phyloP scores from a whole-genome alignment of 345 rosid species.

The Eucalyptus marginata region DNA sequence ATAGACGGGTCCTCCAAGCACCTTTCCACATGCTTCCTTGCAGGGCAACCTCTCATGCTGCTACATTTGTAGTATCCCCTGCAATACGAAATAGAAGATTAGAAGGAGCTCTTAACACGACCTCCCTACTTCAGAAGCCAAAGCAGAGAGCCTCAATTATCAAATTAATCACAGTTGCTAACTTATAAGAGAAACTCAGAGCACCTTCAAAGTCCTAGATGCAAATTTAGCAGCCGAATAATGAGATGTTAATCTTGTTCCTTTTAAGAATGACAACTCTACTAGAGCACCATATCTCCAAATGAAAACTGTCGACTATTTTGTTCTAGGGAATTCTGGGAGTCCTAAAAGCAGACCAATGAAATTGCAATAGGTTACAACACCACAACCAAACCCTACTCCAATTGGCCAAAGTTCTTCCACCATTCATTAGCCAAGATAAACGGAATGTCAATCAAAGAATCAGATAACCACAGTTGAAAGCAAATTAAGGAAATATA shows the following conservation, averaged over 20 bases:
- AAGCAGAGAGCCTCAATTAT: neutral
- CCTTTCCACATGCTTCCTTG: slow-evolving; percentile 98
- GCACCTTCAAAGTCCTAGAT: neutral
- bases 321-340: neutral
- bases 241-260: neutral
- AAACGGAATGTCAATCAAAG: neutral
- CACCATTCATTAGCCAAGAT: neutral
- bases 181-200: neutral
- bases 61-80: slow-evolving; percentile 99
- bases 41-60: slow-evolving; percentile 98
- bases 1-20: slow-evolving; percentile 82
- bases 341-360: neutral
- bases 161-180: neutral
- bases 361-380: neutral
- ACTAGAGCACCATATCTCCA: neutral
- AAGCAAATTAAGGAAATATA: neutral
- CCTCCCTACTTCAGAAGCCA: neutral
- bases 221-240: neutral
- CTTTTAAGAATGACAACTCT: neutral
- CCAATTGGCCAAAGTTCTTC: neutral
- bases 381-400: neutral
- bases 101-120: neutral
- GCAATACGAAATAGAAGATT: neutral
- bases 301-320: neutral
- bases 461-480: neutral